Percentiles rank a stretch among this genome's conserved stretches.
These are phyloP conservation scores for Craspedostauros australis DNA, from an alignment of 108 stramenopile genomes.

Conservation along the genomic window DNA sequence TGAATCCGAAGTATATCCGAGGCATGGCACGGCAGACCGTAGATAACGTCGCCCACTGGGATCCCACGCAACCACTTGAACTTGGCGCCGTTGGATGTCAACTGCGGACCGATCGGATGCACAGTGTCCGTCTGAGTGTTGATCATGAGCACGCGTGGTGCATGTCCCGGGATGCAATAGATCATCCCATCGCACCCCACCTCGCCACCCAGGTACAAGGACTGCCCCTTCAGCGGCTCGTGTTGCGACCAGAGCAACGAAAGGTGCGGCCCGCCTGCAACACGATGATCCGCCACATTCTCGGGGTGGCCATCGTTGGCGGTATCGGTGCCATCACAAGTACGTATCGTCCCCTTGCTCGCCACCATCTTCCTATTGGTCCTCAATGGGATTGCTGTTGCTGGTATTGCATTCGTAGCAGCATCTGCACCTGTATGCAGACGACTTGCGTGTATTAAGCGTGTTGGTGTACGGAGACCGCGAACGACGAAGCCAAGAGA, in stretches of 20 bases:
- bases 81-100: constrained; percentile 26
- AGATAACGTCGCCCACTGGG: constrained; percentile 57
- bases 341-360: too few species aligned
- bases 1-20: constrained; percentile 62
- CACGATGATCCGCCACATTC: constrained; percentile 32
- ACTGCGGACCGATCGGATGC: constrained; percentile 57
- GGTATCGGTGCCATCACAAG: too few species aligned
- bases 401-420: too few species aligned
- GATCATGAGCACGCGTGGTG: constrained; percentile 52
- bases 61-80: constrained; percentile 89
- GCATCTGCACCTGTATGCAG: too few species aligned
- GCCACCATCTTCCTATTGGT: too few species aligned
- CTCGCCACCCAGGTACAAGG: constrained; percentile 75
- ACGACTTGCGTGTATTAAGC: too few species aligned
- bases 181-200: constrained; percentile 62
- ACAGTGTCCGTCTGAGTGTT: constrained; percentile 47
- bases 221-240: constrained; percentile 35
- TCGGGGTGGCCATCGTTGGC: constrained; percentile 24
- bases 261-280: constrained; percentile 28
- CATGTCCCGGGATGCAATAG: constrained; percentile 84
- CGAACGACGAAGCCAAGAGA: too few species aligned
- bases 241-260: constrained; percentile 26
- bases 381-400: too few species aligned
- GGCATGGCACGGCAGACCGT: constrained; percentile 84
- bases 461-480: too few species aligned